Evolutionary conservation across 192 early-diverging fungal genomes (phyloP).

Genomic region (Mortierella alpina): DNA sequence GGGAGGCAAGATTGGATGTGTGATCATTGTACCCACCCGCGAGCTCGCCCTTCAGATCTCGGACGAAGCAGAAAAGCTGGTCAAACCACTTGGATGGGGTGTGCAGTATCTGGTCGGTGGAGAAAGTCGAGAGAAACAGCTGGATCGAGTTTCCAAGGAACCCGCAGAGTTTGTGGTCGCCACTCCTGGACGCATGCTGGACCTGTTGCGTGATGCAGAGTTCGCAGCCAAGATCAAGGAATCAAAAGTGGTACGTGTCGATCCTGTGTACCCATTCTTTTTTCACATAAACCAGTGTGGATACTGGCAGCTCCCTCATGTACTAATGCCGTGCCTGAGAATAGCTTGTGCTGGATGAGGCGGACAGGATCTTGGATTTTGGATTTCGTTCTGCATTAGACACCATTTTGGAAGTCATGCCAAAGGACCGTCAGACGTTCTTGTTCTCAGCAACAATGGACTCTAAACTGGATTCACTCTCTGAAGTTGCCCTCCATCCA

Average conservation of each 20-base stretch:
- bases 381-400: slow-evolving; percentile 92
- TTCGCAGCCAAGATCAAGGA: slow-evolving; percentile 58
- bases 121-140: slow-evolving; percentile 65
- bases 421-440: slow-evolving; percentile 84
- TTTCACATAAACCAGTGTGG: not conserved
- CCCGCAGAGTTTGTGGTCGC: slow-evolving; percentile 89
- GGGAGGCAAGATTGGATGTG: slow-evolving; percentile 66
- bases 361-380: slow-evolving; percentile 92
- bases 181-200: slow-evolving; percentile 94
- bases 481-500: slow-evolving; percentile 67
- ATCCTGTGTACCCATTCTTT: not conserved
- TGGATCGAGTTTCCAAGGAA: slow-evolving; percentile 55
- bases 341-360: slow-evolving; percentile 91
- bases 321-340: not conserved
- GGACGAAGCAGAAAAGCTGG: slow-evolving; percentile 73
- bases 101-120: slow-evolving; percentile 85
- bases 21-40: slow-evolving; percentile 90
- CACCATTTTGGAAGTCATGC: slow-evolving; percentile 67
- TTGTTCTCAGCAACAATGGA: slow-evolving; percentile 95
- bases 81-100: slow-evolving; percentile 63
- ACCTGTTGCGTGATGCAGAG: slow-evolving; percentile 65
- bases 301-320: not conserved
- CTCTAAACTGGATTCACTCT: slow-evolving; percentile 71
- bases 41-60: slow-evolving; percentile 91
- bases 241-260: slow-evolving; percentile 60